Base-by-base conservation (phyloP, 2,329 filamentous ascomycete genomes). In the Diplodia scrobiculata region DNA sequence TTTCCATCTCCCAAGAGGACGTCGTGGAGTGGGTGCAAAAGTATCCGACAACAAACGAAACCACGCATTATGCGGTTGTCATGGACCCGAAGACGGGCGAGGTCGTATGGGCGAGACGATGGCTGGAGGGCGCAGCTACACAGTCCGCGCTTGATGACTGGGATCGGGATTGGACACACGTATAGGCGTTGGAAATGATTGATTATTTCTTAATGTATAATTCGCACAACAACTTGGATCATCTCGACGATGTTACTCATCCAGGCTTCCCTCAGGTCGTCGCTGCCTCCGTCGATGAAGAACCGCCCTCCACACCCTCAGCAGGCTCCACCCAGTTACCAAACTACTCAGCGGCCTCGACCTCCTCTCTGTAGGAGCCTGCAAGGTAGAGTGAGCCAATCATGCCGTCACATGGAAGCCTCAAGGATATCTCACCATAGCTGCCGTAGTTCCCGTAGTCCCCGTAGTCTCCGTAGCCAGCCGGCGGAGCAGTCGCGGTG, bases 41-140 rank as follows among this genome's bases (percentile, higher is more conserved):
- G 14, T 84, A 81, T 67, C 86, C 86, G 0, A 83, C 84, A 3
- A 80, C 80, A 17, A 88, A 87, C 70, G 82, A 86, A 65, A 78
- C 77, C 41, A 87, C 84, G 1, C 85, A 89, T 73, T 88, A 84
- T 73, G 80, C 81, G 3, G 80, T 81, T 21, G 74, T 88, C 32
- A 82, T 89, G 81, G 85, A 88, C 74, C 82, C 86, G 3, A 72
- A 68, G 5, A 73, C 72, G 14, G 84, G 84, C 0, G 74, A 75
- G 13, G 75, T 87, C 25, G 72, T 76, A 14, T 86, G 82, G 80
- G 70, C 81, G 13, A 68, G 67, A 47, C 45, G 67, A 13, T 73
- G 67, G 50, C 67, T 70, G 14, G 29, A 55, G n/a, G 60, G 34
- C 13, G 60, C 29, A 9, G 48, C n/a, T 13, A 10, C n/a, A 19